Evolutionary conservation across 2,329 filamentous ascomycete genomes (phyloP), one percentile per base, ranked within the genome.

Genomic region (Epichloe brachyelytri): DNA sequence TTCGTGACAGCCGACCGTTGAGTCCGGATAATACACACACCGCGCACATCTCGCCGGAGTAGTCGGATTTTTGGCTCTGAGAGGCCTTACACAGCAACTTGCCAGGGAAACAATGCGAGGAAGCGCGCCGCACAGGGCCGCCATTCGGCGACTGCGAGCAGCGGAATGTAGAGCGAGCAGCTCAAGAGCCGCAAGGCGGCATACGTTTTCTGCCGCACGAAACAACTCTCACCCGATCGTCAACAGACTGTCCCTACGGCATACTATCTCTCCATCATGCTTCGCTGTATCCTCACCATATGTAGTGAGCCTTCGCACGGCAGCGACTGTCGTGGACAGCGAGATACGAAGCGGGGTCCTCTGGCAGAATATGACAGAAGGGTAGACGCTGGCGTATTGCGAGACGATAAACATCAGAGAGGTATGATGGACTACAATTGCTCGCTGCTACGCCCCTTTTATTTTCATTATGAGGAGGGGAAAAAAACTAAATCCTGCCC

Each of bases 331-430:
- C 19, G 58, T 57, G 11, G 53, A 56, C 17, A 44, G 49, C 22
- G 33, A 44, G 37, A 45, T 53, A 5, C 67, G 71, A 45, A 63
- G 68, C 41, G 64, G 72, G 90, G 90, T 0, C 93, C 93, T 2
- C 76, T 97, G 62, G 78, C 82, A 56, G 91, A 97, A 67, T 98
- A 98, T 67, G 85, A 96, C 65, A 75, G 77, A 53, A 80, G 91
- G 45, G 90, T 98, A 8, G 74, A 81, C 45, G 71, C 75, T 43
- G 88, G 89, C 11, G 73, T 79, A 46, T 66, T 98, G 56, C 79
- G 85, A 56, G 88, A 97, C 65, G 93, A 98, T 65, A 82, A 88
- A 57, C 87, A 96, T 68, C 93, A 98, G 68, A 76, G 93, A 76
- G 83, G 87, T 89, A 71, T 44, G 49, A 38, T 7, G 36, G 15